Evolutionary conservation across 2,329 filamentous ascomycete species (phyloP), one percentile per base, ranked within the genome.

Genomic region (Knufia petricola): DNA sequence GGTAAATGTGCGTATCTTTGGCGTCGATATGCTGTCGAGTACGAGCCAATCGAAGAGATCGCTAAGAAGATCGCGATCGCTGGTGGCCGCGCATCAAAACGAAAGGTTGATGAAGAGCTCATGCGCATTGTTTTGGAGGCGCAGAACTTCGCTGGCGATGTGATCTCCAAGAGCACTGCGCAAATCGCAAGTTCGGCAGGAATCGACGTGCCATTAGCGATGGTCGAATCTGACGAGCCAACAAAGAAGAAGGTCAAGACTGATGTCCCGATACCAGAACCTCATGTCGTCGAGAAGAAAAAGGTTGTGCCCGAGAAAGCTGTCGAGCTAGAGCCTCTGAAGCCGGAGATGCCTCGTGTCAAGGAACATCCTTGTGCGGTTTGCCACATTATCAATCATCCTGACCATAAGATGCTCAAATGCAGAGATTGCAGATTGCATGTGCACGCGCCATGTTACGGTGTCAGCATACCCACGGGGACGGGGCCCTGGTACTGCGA

Each of bases 11-110:
- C 89, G 21, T 82, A 92, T 60, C 72, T 98, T 7, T 98, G 92
- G 92, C 83, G 92, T 43, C 86, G 90, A 55, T 98, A 98, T 65
- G 90, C 84, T 13, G 87, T 98, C 53, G 87, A 94, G 57, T 98
- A 87, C 81, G 92, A 96, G 65, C 87, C 94, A 56, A 77, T 88
- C 12, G 92, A 96, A 36, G 90, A 96, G 59, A 78, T 95, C 31
- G 79, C 83, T 32, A 94, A 89, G 69, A 94, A 95, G 69, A 81
- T 94, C 36, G 79, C 82, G 1, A 80, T 84, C 55, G 79, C 82
- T 39, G 86, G 87, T 37, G 85, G 85, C 39, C 83, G 87, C 58
- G 84, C 85, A 3, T 89, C 83, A 80, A 94, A 92, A 69, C 81
- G 86, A 50, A 86, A 85, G 62, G 82, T 94, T 50, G 92, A 98